Evolutionary conservation across 2,329 filamentous ascomycete genomes (phyloP), one percentile per base, ranked within the genome.

Genomic region (Ilyonectria destructans): DNA sequence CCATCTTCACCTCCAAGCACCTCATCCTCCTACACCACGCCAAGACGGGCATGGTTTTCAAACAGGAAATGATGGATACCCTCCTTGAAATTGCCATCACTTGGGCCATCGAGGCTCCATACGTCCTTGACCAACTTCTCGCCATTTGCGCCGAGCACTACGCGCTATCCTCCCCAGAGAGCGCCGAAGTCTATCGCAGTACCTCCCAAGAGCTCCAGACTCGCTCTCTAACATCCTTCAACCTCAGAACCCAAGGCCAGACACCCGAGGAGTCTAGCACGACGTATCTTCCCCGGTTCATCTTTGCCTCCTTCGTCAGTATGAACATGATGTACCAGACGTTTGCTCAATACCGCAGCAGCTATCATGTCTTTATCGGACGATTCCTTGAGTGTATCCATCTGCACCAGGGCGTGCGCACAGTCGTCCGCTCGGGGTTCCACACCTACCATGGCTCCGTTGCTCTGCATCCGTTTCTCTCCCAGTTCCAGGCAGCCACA

Each of bases 261-360:
- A 65, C 52, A 56, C 63, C 65, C 37, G 62, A 52, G 15, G 54
- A 60, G 10, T 46, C 66, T 6, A 55, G 51, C 31, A 69, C 69
- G 3, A 78, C 77, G 49, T 80, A 78, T 37, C 71, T 84, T 17
- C 79, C 82, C 2, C 78, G 82, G 12, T 84, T 85, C 58, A 71
- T 86, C 17, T 86, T 86, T 73, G 80, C 84, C 6, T 76, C 79
- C 17, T 65, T 82, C 6, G 71, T 86, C 1, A 83, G 84, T 46
- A 78, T 86, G 9, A 85, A 87, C 57, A 80, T 83, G 43, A 79
- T 88, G 4, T 85, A 82, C 70, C 85, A 88, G 62, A 82, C 82
- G 2, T 78, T 87, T 2, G 68, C 73, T 1, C 73, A 81, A 56
- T 79, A 83, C 46, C 78, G 77, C 21, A 72, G 60, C 8, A 66